Evolutionary conservation across 2,329 filamentous ascomycete genomes (phyloP), one percentile per base, ranked within the genome.

Genomic region (Falciphora oryzae): DNA sequence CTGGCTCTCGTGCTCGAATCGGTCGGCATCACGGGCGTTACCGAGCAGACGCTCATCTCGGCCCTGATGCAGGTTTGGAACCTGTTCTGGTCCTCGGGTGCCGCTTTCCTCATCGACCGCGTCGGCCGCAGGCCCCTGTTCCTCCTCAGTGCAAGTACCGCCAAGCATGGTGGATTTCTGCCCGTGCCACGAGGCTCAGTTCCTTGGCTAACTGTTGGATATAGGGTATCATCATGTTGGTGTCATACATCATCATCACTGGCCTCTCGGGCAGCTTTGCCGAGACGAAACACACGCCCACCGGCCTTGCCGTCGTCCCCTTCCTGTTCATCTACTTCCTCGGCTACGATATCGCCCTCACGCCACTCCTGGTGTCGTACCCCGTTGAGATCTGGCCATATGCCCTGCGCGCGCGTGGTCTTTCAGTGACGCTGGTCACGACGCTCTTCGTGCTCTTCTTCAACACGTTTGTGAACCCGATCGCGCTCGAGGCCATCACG

Each of bases 391-490:
- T 77, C n/a, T 74, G 78, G 32, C 77, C 78, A 11, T 75, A 74
- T 65, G 69, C 72, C 65, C 73, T 77, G 64, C 69, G 76, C 59
- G 69, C 77, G 63, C 71, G 78, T 69, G 75, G 76, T 27, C 74
- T 78, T 61, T 72, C 75, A 10, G 69, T 78, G 50, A 72, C 76
- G 68, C 74, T 77, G 65, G 70, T 77, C 8, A 74, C 74, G 1
- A 72, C 75, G 32, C 77, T 79, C 64, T 78, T 79, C 71, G 82
- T 82, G 71, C 72, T 75, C 35, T 77, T 79, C 64, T 78, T 79
- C 71, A 82, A 82, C 71, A 80, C 78, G 3, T 82, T 80, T 67
- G 78, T 80, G 57, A 78, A 79, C 68, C 78, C 79, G 13, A 73
- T 77, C 67, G 80, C 65, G 22, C 74, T 82, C 10, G 73, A 75